Base-by-base conservation (phyloP, 2,329 filamentous ascomycete species). In the Tolypocladium pustulatum region DNA sequence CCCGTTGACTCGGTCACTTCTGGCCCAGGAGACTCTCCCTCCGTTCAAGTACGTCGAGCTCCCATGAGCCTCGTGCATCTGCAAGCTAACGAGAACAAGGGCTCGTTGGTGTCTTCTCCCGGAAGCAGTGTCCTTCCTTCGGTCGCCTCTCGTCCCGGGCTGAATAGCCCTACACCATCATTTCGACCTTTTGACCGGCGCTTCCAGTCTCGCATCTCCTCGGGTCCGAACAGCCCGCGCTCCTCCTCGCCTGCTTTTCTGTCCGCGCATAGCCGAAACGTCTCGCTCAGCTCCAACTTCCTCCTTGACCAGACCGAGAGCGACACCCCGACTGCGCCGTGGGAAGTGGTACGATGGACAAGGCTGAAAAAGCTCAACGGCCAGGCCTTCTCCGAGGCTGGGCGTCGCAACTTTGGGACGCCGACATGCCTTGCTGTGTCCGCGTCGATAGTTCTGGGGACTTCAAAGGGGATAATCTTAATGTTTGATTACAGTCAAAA, bases 401-500 rank as follows among this genome's bases (percentile, higher is more conserved):
- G 92, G 40, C 94, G 86, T 75, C 87, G 94, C 61, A 97, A 90
- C 72, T 97, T 97, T 77, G 95, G 94, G 34, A 82, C 86, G 46
- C 91, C 93, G 30, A 97, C 93, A 0, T 97, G 91, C 75, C 81
- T 97, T 67, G 87, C 88, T 46, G 88, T 97, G 54, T 92, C 93
- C 62, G 89, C 92, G 3, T 86, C 87, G 10, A 95, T 99, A 66
- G 90, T 92, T 17, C 75, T 99, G 57, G 94, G 94, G 32, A 99
- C 95, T 0, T 90, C 91, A 4, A 97, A 96, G 73, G 94, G 95
- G 57, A 87, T 97, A 72, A 89, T 97, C 59, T 78, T 99, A 69
- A 86, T 97, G 60, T 99, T 99, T 76, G 95, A 99, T 76, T 97
- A 97, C 72, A 91, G 95, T 71, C 94, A 99, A 74, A 94, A 89